A percentile compares a stretch with the other conserved stretches of the same genome.
Conservation (phyloP, 768 basidiomycete species). For the Hydnum rufescens region DNA sequence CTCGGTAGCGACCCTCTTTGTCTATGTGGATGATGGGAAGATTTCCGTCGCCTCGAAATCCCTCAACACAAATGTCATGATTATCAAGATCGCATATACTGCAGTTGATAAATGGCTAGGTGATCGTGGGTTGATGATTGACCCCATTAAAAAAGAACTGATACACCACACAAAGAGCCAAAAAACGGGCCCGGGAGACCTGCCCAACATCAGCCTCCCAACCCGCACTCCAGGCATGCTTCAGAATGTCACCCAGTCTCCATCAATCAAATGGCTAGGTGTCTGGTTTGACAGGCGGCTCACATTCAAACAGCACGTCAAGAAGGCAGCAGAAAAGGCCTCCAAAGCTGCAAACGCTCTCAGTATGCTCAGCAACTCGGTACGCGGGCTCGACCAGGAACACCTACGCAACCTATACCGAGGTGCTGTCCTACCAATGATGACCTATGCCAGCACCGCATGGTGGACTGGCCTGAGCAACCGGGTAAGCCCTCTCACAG, state of each 20-base stretch:
- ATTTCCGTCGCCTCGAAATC: conserved; percentile 4
- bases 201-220: too few relatives aligned
- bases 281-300: conserved; percentile 20
- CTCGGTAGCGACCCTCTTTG: neutral
- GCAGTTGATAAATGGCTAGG: neutral
- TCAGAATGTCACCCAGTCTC: neutral
- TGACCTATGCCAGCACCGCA: conserved; percentile 19
- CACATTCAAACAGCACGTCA: conserved; percentile 18
- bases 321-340: conserved; percentile 14
- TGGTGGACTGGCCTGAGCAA: conserved; percentile 17
- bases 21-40: conserved; percentile 9
- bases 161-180: conserved; percentile 3
- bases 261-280: conserved; percentile 17
- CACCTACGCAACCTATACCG: conserved; percentile 17
- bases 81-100: conserved; percentile 1
- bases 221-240: neutral
- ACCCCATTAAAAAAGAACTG: conserved; percentile 3
- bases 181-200: too few relatives aligned
- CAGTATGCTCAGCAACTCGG: conserved; percentile 19
- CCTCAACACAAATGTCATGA: neutral
- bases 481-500: conserved; percentile 14
- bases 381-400: conserved; percentile 18
- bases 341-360: conserved; percentile 14
- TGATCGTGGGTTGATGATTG: neutral
- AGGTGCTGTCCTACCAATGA: conserved; percentile 17